Evolutionary conservation across 176 grass and related monocot genomes (phyloP).

Genomic region (Calamus simplicifolius): DNA sequence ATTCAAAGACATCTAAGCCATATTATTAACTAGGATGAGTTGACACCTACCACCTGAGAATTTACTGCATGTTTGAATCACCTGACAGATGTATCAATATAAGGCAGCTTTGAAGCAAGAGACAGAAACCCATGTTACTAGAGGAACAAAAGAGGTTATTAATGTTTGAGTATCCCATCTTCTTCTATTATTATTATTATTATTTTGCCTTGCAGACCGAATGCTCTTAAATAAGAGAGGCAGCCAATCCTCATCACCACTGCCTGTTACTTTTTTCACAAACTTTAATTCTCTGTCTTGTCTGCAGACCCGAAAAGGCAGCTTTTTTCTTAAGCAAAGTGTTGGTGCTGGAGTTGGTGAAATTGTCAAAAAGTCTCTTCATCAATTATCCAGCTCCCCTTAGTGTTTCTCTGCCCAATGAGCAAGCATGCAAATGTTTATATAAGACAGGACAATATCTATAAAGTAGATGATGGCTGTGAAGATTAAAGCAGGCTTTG

Average conservation of each 20-base stretch:
- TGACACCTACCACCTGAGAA: not conserved
- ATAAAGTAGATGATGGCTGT: too few relatives aligned
- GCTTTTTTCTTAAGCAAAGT: not conserved
- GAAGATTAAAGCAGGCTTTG: too few relatives aligned
- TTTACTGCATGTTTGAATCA: constrained; percentile 1
- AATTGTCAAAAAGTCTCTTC: too few relatives aligned
- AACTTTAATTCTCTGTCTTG: constrained; percentile 1
- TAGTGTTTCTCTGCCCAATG: too few relatives aligned
- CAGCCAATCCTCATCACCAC: not conserved
- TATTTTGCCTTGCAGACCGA: not conserved
- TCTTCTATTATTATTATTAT: not conserved
- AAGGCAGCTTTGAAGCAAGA: not conserved
- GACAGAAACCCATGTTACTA: not conserved
- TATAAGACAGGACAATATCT: too few relatives aligned
- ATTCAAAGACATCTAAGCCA: not conserved
- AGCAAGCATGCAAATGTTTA: too few relatives aligned
- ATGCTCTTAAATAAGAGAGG: constrained; percentile 1
- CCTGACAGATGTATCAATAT: not conserved
- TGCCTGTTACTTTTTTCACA: not conserved
- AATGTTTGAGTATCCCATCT: not conserved
- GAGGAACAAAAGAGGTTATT: not conserved
- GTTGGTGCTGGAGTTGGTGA: too few relatives aligned
- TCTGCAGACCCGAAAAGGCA: not conserved
- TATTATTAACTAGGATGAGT: not conserved
- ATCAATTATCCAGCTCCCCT: too few relatives aligned